Evolutionary conservation across 1,139 yeast genomes (phyloP), one percentile per base, ranked within the genome.

Genomic region (Debaryomycetaceae sp.): DNA sequence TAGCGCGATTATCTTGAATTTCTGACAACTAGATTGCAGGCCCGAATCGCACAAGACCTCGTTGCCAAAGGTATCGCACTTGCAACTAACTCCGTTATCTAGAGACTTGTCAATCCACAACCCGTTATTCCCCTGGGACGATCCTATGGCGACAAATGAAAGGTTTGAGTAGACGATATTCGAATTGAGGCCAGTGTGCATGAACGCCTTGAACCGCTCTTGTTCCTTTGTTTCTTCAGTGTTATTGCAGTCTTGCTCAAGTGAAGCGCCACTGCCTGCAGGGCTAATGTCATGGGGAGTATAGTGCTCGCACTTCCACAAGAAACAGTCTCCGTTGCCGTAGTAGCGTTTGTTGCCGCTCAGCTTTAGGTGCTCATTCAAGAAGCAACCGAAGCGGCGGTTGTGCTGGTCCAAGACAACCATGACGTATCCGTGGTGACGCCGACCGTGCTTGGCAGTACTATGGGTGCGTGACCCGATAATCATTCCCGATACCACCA

Each of bases 291-390:
- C 39, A 14, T 36, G 31, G 14, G 47, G 49, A 26, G 45, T 45
- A 30, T 37, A 45, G 30, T 35, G 41, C 30, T 73, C 79, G 22
- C 67, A 48, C 43, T 80, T 82, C 96, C 96, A 90, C 22, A 90
- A 62, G 44, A 87, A 86, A 45, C 97, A 85, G 51, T 90, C 96
- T 1, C 97, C 96, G 51, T 86, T 87, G 2, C 98, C 98, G 43
- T 77, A 81, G 53, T 77, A 90, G 33, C 86, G 63, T 44, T 71
- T 70, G 29, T 74, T 75, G 28, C 78, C 86, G 41, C 77, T 65
- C 4, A 86, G 78, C 36, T 69, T 74, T 33, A 81, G 67, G 33
- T 72, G 64, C 40, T 85, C 95, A 51, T 85, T 90, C 30, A 77
- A 44, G 48, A 75, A 92, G 10, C 87, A 81, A 0, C 99, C 99